Evolutionary conservation across 2,329 filamentous ascomycete species (phyloP).

Genomic region (Trichothecium sympodiale): DNA sequence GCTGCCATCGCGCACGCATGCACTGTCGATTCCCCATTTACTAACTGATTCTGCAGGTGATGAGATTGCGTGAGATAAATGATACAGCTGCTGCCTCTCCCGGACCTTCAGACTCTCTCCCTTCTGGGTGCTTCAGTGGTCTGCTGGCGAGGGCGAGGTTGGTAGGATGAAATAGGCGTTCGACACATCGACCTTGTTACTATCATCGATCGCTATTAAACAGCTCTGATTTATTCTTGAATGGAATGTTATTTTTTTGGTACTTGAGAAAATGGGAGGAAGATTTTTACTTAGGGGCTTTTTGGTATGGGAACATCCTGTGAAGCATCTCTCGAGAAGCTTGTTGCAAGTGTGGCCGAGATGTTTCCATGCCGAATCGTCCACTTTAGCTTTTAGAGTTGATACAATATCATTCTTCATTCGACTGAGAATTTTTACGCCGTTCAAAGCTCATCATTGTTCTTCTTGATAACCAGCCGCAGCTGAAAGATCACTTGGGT

Average conservation of each 20-base stretch:
- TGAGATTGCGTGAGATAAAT: slow-evolving; percentile 98
- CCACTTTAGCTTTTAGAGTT: too few species aligned
- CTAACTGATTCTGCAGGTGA: slow-evolving; percentile 59
- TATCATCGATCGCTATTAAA: slow-evolving; percentile 86
- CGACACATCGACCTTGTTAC: slow-evolving; percentile 99
- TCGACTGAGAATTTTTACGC: too few species aligned
- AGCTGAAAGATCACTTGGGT: too few species aligned
- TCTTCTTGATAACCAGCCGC: too few species aligned
- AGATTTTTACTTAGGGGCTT: background rate
- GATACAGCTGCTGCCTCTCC: slow-evolving; percentile 59
- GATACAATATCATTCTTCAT: too few species aligned
- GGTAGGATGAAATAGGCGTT: slow-evolving; percentile 95
- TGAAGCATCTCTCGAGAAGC: background rate
- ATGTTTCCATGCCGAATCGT: too few species aligned
- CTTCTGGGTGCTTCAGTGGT: slow-evolving; percentile 82
- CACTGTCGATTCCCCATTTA: background rate
- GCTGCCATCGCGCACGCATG: too few species aligned
- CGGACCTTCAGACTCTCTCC: slow-evolving; percentile 70
- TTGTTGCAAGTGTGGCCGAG: too few species aligned
- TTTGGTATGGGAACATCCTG: background rate
- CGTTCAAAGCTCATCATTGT: too few species aligned
- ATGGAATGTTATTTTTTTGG: slow-evolving; percentile 20
- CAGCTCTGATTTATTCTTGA: slow-evolving; percentile 72
- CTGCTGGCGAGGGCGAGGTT: slow-evolving; percentile 49
- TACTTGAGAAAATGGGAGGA: background rate